Conservation (phyloP, 202 grass and related monocot genomes). For the Setaria viridis region DNA sequence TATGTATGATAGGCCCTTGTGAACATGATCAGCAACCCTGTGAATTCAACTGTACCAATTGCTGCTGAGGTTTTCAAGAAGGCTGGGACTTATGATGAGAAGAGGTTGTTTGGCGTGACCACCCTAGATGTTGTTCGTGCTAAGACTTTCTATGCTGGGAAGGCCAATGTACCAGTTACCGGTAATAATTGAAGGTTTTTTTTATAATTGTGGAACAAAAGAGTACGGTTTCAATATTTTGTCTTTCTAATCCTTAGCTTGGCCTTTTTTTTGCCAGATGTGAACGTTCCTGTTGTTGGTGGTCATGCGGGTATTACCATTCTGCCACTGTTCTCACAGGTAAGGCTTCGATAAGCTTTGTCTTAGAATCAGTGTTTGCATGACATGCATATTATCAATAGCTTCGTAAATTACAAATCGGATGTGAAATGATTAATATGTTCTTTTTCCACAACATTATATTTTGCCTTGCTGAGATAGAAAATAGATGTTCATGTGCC, state of each 20-base stretch:
- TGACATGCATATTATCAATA: constrained; percentile 17
- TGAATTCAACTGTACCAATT: constrained; percentile 92
- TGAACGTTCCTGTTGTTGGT: constrained; percentile 92
- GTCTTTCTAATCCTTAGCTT: not conserved
- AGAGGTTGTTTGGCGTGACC: constrained; percentile 93
- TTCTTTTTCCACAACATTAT: not conserved
- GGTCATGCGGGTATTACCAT: constrained; percentile 94
- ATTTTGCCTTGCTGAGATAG: not conserved
- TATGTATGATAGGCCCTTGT: constrained; percentile 69
- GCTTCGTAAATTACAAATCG: not conserved
- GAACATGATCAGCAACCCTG: constrained; percentile 96
- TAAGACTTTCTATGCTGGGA: constrained; percentile 87
- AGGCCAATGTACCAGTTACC: constrained; percentile 65
- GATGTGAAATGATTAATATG: not conserved
- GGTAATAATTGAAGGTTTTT: constrained; percentile 28
- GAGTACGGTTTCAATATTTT: not conserved
- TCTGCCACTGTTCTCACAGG: constrained; percentile 89
- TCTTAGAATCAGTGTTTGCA: not conserved
- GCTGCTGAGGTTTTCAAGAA: constrained; percentile 96
- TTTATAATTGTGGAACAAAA: constrained; percentile 21
- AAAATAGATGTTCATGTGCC: not conserved
- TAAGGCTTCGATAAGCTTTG: not conserved
- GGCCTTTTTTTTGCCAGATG: constrained; percentile 43
- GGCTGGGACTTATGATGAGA: constrained; percentile 81
- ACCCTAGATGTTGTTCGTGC: constrained; percentile 91